These are phyloP conservation scores for Globisporangium sylvaticum DNA, from an alignment of 352 stramenopile species.

Conservation along the genomic window DNA sequence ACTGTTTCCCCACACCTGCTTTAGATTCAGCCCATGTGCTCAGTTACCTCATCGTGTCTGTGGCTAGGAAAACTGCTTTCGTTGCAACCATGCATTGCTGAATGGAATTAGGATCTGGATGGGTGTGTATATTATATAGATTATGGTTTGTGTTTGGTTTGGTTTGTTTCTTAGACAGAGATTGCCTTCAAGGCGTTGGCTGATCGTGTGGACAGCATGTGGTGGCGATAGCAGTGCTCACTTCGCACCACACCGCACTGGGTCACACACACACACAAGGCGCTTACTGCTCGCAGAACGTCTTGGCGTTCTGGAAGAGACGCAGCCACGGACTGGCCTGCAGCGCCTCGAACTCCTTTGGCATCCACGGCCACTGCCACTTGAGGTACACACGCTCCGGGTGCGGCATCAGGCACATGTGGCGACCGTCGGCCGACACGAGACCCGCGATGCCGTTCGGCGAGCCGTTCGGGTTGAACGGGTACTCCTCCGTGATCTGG, in stretches of 20 bases:
- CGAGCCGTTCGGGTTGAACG: constrained; percentile 99
- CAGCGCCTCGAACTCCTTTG: constrained; percentile 73
- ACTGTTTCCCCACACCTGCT: no score
- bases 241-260: background rate
- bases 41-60: no score
- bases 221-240: background rate
- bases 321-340: constrained; percentile 94
- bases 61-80: no score
- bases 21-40: no score
- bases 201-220: background rate
- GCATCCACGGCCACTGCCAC: constrained; percentile 98
- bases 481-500: constrained; percentile 94
- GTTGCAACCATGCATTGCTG: background rate
- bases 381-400: constrained; percentile 96
- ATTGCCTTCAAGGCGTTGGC: background rate
- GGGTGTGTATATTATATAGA: background rate
- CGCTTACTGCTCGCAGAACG: constrained; percentile 90
- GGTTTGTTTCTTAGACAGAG: background rate
- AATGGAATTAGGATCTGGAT: background rate
- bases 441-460: constrained; percentile 95
- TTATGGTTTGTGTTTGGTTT: background rate
- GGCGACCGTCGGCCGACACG: constrained; percentile 94
- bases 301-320: constrained; percentile 98
- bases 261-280: background rate
- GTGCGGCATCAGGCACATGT: constrained; percentile 99